These are phyloP conservation scores for Botrytis pseudocinerea DNA, from an alignment of 2,329 filamentous ascomycete genomes.

Conservation along the genomic window DNA sequence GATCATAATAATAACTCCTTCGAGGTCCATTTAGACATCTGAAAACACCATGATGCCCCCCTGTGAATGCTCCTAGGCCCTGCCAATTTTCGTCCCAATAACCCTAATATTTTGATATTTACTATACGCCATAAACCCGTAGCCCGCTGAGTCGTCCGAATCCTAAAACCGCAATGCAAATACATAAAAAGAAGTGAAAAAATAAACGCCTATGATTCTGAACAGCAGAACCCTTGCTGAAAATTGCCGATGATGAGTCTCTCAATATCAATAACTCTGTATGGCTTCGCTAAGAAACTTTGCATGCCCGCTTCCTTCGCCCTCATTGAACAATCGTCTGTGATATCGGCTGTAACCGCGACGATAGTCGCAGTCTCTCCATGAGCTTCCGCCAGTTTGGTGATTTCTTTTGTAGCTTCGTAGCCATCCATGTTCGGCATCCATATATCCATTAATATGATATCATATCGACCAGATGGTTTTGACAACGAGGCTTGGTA, in stretches of 20 bases:
- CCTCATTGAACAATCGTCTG: slow-evolving; percentile 50
- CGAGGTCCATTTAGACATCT: not conserved
- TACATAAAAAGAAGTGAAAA: slow-evolving; percentile 3
- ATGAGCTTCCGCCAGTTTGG: slow-evolving; percentile 41
- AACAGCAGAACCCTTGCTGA: slow-evolving; percentile 16
- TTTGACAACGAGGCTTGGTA: slow-evolving; percentile 50
- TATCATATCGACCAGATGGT: slow-evolving; percentile 50
- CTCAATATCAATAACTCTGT: slow-evolving; percentile 55
- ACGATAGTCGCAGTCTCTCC: slow-evolving; percentile 44
- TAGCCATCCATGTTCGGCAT: slow-evolving; percentile 74
- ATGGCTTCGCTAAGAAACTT: slow-evolving; percentile 57
- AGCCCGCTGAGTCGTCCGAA: not conserved
- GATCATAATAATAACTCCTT: not conserved
- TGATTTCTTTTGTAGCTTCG: slow-evolving; percentile 64
- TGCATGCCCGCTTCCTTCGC: slow-evolving; percentile 55
- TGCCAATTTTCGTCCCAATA: not conserved
- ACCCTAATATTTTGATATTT: not conserved
- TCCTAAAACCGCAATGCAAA: slow-evolving; percentile 1
- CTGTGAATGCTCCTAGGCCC: slow-evolving; percentile 2
- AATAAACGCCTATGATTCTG: slow-evolving; percentile 3
- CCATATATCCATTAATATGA: slow-evolving; percentile 74
- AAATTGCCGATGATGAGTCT: slow-evolving; percentile 47
- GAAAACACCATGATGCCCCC: not conserved
- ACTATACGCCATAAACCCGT: slow-evolving; percentile 9
- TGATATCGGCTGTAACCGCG: slow-evolving; percentile 58